Evolutionary conservation across 345 rosid genomes (phyloP).

Genomic region (Murraya paniculata): DNA sequence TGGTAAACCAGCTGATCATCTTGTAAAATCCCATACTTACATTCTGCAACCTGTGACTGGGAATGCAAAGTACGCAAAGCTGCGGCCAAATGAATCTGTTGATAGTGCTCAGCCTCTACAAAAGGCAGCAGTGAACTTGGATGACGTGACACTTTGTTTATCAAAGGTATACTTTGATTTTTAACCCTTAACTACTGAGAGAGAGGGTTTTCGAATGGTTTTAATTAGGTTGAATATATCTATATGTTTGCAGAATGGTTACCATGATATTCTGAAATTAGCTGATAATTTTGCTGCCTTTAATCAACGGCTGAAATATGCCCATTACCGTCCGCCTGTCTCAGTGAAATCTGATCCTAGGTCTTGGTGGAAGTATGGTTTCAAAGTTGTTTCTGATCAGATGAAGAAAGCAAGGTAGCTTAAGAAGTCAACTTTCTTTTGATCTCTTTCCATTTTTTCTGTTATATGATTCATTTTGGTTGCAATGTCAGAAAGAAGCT

Average conservation of each 20-base stretch:
- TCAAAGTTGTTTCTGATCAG: constrained; percentile 78
- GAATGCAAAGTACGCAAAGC: constrained; percentile 73
- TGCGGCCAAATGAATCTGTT: constrained; percentile 42
- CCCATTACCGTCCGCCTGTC: constrained; percentile 84
- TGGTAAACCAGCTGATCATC: constrained; percentile 70
- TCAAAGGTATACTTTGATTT: constrained; percentile 60
- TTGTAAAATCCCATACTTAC: constrained; percentile 61
- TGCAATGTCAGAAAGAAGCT: neutral
- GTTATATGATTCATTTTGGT: neutral
- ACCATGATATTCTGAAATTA: constrained; percentile 78
- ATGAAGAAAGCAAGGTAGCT: constrained; percentile 77
- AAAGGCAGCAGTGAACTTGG: constrained; percentile 81
- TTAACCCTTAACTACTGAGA: constrained; percentile 14
- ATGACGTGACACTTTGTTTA: constrained; percentile 89
- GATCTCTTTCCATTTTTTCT: neutral
- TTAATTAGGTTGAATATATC: constrained; percentile 20
- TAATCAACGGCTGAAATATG: constrained; percentile 81
- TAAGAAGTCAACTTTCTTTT: constrained; percentile 9
- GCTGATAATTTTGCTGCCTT: constrained; percentile 92
- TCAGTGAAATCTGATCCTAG: constrained; percentile 65
- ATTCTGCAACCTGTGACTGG: constrained; percentile 93
- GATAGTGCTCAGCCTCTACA: constrained; percentile 55
- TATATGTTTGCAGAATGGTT: constrained; percentile 66
- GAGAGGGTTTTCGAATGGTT: constrained; percentile 20
- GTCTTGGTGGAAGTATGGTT: constrained; percentile 98